Conservation (phyloP, 2,329 filamentous ascomycete genomes). For the Beauveria medogensis region DNA sequence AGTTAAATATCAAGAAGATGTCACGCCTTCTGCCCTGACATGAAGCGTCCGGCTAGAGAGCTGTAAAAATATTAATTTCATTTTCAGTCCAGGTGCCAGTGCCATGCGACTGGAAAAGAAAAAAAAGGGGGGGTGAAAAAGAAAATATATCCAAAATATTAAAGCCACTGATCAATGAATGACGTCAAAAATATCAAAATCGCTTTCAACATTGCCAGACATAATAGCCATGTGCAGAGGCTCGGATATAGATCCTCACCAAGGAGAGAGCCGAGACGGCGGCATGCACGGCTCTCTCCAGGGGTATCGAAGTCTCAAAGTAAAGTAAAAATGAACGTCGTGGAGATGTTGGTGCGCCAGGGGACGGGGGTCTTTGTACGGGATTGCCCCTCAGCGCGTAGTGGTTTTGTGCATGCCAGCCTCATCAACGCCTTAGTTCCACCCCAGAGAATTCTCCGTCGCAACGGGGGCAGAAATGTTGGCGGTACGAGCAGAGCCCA, state of each 20-base stretch:
- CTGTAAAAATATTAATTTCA: background rate
- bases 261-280: background rate
- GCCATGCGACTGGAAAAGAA: background rate
- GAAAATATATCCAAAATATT: constrained; percentile 3
- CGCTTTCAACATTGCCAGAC: constrained; percentile 5
- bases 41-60: background rate
- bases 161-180: background rate
- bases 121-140: background rate
- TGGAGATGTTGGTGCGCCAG: background rate
- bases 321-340: constrained; percentile 9
- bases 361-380: background rate
- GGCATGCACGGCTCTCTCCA: background rate
- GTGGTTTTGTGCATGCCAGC: background rate
- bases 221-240: background rate
- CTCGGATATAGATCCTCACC: constrained; percentile 9
- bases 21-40: background rate
- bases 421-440: constrained; percentile 60
- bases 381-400: background rate
- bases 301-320: constrained; percentile 8
- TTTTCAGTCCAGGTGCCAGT: background rate
- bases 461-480: constrained; percentile 85
- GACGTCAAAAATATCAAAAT: constrained; percentile 7
- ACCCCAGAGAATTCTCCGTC: constrained; percentile 89
- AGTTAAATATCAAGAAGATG: background rate
- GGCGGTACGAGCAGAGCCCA: constrained; percentile 47